These are phyloP conservation scores for Byssochlamys sp. DNA, from an alignment of 2,329 filamentous ascomycete genomes.

Conservation along the genomic window DNA sequence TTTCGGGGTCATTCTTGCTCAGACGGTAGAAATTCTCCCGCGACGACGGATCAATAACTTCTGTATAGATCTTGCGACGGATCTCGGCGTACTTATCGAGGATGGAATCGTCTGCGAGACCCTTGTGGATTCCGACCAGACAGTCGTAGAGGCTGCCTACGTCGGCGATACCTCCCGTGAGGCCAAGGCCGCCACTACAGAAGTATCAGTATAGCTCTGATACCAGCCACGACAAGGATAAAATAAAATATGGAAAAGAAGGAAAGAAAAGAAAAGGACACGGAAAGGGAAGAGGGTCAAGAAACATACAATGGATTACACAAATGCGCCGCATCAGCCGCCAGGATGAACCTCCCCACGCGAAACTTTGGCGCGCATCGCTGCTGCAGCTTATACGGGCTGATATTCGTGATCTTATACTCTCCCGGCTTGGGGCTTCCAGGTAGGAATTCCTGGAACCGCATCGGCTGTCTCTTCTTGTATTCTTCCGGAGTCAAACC, in stretches of 20 bases:
- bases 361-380: slow-evolving; percentile 49
- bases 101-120: slow-evolving; percentile 30
- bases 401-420: slow-evolving; percentile 49
- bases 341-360: slow-evolving; percentile 49
- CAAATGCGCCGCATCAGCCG: slow-evolving; percentile 54
- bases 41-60: slow-evolving; percentile 32
- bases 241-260: no score
- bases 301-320: slow-evolving; percentile 41
- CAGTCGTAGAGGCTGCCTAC: slow-evolving; percentile 54
- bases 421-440: slow-evolving; percentile 50
- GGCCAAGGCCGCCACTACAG: slow-evolving; percentile 50
- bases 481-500: slow-evolving; percentile 47
- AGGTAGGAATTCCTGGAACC: slow-evolving; percentile 50
- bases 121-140: slow-evolving; percentile 37
- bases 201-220: slow-evolving; percentile 4
- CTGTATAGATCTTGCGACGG: slow-evolving; percentile 29
- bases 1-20: slow-evolving; percentile 25
- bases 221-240: no score
- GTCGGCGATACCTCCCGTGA: slow-evolving; percentile 57
- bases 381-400: slow-evolving; percentile 54
- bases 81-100: slow-evolving; percentile 36
- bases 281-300: not conserved
- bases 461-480: slow-evolving; percentile 43
- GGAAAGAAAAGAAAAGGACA: not conserved
- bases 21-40: slow-evolving; percentile 34